Evolutionary conservation across 108 stramenopile species (phyloP).

Genomic region (Stephanodiscus triporus): DNA sequence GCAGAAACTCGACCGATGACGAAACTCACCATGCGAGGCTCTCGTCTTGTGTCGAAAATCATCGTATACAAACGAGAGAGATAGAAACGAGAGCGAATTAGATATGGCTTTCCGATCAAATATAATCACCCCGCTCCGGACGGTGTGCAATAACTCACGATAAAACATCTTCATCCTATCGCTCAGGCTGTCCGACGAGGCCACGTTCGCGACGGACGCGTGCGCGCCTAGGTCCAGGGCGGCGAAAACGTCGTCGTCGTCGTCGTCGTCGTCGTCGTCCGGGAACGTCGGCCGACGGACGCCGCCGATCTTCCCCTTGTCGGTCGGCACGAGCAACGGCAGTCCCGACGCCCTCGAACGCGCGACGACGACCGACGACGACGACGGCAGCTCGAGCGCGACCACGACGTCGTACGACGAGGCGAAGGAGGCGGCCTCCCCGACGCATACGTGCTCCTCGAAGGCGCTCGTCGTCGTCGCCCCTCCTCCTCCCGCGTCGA

Average conservation of each 20-base stretch:
- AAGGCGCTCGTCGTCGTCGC: too few species aligned
- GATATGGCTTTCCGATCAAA: background rate
- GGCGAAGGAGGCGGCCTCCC: constrained; percentile 59
- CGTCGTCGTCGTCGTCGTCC: constrained; percentile 27
- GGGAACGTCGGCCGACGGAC: constrained; percentile 4
- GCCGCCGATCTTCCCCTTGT: constrained; percentile 44
- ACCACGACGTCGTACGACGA: constrained; percentile 26
- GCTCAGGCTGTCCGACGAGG: constrained; percentile 55
- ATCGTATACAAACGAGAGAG: background rate
- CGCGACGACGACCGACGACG: constrained; percentile 37
- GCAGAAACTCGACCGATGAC: background rate
- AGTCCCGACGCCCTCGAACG: constrained; percentile 32
- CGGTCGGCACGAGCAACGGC: constrained; percentile 55
- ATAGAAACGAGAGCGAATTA: background rate
- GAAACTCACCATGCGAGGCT: background rate
- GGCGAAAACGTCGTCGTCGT: constrained; percentile 50
- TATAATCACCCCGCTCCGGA: too few species aligned
- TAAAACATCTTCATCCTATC: constrained; percentile 82
- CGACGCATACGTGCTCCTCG: constrained; percentile 28
- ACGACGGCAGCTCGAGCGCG: constrained; percentile 56
- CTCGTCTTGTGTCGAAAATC: background rate
- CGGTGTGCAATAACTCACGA: constrained; percentile 61
- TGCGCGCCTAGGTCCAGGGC: constrained; percentile 55
- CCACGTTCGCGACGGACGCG: constrained; percentile 61
- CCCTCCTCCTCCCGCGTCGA: background rate